phyloP scores from a whole-genome alignment of 495 filamentous ascomycete genomes.

The Penicillium subrubescens region DNA sequence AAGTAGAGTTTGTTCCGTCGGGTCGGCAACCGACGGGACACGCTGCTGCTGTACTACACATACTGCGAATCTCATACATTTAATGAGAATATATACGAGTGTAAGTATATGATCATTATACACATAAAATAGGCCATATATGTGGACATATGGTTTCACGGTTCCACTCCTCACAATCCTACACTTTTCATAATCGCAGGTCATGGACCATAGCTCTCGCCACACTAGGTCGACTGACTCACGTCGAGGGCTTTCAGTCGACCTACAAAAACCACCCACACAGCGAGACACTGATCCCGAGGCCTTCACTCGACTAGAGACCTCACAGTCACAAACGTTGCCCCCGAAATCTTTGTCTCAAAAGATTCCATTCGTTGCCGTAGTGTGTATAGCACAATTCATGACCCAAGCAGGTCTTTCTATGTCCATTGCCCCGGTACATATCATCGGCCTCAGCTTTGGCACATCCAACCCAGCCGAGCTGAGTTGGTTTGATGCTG shows the following conservation, averaged over 20 bases:
- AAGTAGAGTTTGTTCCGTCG: too few relatives aligned
- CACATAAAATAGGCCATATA: background rate
- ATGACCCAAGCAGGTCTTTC: conserved; percentile 44
- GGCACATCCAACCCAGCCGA: conserved; percentile 39
- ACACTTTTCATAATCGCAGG: background rate
- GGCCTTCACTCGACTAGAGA: conserved; percentile 18
- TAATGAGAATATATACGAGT: too few relatives aligned
- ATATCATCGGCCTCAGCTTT: conserved; percentile 51
- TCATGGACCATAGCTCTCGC: background rate
- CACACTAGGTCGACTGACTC: background rate
- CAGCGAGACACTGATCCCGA: conserved; percentile 16
- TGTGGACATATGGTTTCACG: background rate
- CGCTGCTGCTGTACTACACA: too few relatives aligned
- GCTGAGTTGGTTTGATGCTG: conserved; percentile 50
- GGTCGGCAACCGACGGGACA: too few relatives aligned
- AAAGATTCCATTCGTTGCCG: conserved; percentile 46
- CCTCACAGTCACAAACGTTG: conserved; percentile 18
- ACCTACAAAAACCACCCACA: conserved; percentile 13
- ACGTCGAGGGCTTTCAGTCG: background rate
- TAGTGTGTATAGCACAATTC: conserved; percentile 50
- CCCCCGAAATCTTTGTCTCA: conserved; percentile 14
- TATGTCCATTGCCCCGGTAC: conserved; percentile 40
- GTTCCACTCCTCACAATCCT: background rate
- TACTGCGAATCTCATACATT: too few relatives aligned
- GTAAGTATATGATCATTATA: too few relatives aligned